These are phyloP conservation scores for Populus hybrid DNA, from an alignment of 441 rosid species.

Conservation along the genomic window DNA sequence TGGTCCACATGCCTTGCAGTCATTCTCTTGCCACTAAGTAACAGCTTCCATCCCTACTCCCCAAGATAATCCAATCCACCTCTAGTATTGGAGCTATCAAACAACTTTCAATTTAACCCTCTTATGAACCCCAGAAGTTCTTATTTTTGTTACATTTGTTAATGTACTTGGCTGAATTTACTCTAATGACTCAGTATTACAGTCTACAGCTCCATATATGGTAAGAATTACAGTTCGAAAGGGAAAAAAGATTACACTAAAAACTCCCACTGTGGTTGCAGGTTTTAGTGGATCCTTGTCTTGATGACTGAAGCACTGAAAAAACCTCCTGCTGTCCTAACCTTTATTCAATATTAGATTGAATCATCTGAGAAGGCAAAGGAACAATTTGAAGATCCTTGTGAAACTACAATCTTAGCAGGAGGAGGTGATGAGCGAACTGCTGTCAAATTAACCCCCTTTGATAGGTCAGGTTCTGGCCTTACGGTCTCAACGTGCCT, in stretches of 20 bases:
- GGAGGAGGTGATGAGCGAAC: slow-evolving; percentile 32
- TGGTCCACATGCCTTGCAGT: slow-evolving; percentile 22
- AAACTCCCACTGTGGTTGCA: slow-evolving; percentile 2
- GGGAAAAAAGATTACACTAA: neutral
- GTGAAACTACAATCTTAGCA: slow-evolving; percentile 41
- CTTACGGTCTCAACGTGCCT: slow-evolving; percentile 44
- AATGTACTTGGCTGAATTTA: slow-evolving; percentile 4
- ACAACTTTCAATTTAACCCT: neutral
- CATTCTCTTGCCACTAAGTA: slow-evolving; percentile 13
- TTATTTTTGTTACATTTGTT: slow-evolving; percentile 12
- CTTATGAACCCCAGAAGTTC: slow-evolving; percentile 10
- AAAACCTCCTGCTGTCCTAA: too few relatives aligned
- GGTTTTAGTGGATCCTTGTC: neutral
- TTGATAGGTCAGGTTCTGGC: slow-evolving; percentile 46
- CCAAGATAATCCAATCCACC: slow-evolving; percentile 28
- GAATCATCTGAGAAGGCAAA: slow-evolving; percentile 71
- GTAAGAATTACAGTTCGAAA: slow-evolving; percentile 6
- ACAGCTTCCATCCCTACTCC: neutral
- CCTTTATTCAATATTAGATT: slow-evolving; percentile 20
- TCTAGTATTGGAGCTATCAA: slow-evolving; percentile 11
- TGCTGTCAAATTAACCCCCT: slow-evolving; percentile 22
- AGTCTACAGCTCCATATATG: slow-evolving; percentile 25
- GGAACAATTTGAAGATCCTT: slow-evolving; percentile 73
- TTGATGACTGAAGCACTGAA: too few relatives aligned
- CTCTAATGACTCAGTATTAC: slow-evolving; percentile 17